Evolutionary conservation across 306 rosid species (phyloP).

Genomic region (Cicer yamashitae): DNA sequence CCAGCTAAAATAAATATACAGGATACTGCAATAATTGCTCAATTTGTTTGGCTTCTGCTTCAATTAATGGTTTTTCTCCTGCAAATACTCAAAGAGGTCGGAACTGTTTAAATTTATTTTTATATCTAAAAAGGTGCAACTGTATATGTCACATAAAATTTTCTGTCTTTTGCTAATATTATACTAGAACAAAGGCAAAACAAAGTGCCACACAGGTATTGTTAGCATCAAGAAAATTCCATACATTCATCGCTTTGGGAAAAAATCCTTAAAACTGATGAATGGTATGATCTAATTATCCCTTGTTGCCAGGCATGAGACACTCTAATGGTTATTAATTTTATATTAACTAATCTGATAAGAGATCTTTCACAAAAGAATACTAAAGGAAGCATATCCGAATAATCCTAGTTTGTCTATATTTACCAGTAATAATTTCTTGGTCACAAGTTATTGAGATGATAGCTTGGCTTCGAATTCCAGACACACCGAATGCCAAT

Average conservation of each 20-base stretch:
- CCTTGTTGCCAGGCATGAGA: neutral
- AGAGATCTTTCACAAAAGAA: conserved; percentile 26
- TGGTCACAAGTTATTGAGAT: conserved; percentile 81
- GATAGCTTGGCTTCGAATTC: conserved; percentile 86
- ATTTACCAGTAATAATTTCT: conserved; percentile 88
- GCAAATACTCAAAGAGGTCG: conserved; percentile 1
- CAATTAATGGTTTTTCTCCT: conserved; percentile 7
- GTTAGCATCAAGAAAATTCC: conserved; percentile 24
- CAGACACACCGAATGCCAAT: conserved; percentile 80
- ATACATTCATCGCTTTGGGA: conserved; percentile 9
- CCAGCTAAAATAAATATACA: conserved; percentile 32
- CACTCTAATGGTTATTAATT: conserved; percentile 15
- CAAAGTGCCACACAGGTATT: conserved; percentile 12
- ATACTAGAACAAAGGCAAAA: conserved; percentile 11
- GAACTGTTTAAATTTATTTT: conserved; percentile 31
- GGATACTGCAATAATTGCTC: conserved; percentile 23
- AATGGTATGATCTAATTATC: conserved; percentile 30
- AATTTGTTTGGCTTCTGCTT: conserved; percentile 23
- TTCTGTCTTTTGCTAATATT: conserved; percentile 12
- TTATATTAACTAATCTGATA: conserved; percentile 23
- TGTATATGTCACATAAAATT: neutral
- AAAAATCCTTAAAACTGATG: conserved; percentile 32
- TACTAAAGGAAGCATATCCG: conserved; percentile 23
- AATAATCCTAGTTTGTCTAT: conserved; percentile 26
- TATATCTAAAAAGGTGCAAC: neutral